Base-by-base conservation (phyloP, 441 rosid species). In the Gossypium gossypioides region DNA sequence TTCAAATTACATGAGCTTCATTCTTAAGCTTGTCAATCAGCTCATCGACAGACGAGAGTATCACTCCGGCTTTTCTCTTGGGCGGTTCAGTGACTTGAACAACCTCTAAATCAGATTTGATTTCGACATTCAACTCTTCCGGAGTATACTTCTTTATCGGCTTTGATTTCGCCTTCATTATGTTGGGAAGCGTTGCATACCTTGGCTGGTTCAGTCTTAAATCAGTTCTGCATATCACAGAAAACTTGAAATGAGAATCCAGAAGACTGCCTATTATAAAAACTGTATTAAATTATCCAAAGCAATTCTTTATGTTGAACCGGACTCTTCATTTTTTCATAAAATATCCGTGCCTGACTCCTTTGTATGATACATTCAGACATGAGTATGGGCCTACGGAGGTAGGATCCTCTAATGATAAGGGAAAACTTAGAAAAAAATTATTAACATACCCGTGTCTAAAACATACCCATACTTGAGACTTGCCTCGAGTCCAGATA, bases 101-200 rank as follows among this genome's bases (percentile, higher is more conserved):
- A 12, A 93, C 81, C 85, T 88, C 92, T 29, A 90, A 51, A 74
- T 89, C 97, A 0, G 93, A 81, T 82, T 84, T 85, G 15, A 80
- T 21, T 32, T 88, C 90, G 0, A 89, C 90, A 3, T 89, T 83
- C 82, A 93, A 76, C 75, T 93, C 93, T 72, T 81, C 71, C 2
- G 86, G 86, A 6, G 90, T 82, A 75, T 83, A 86, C 68, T 90
- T 93, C 87, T 88, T 90, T 48, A 93, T 85, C 18, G 78, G 87
- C 83, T 91, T 91, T 0, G 96, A 90, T 79, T 90, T 93, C 0
- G 97, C 97, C 80, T 93, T 93, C 98, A 93, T 90, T 71, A 91
- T 93, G 82, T 91, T 93, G 9, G 98, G 96, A 24, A 93, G 94
- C 2, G 98, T 89, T 3, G 98, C 98, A 51, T 93, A 91, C 72